phyloP scores from a whole-genome alignment of 2,329 filamentous ascomycete species.

The Verruconis gallopava region DNA sequence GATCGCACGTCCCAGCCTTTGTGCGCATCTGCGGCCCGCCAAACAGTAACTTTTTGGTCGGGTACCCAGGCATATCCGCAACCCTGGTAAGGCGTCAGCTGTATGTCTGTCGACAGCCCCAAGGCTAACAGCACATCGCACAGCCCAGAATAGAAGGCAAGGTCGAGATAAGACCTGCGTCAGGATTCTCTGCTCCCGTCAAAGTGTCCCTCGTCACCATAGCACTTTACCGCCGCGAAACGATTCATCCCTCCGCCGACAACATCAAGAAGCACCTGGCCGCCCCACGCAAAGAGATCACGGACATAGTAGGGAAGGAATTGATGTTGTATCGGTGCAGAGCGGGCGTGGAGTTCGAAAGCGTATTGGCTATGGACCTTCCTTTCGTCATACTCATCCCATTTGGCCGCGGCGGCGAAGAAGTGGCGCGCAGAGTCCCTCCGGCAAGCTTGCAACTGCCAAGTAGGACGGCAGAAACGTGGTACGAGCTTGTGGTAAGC shows the following conservation, averaged over 20 bases:
- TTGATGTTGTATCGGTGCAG: constrained; percentile 81
- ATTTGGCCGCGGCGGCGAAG: constrained; percentile 80
- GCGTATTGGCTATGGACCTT: constrained; percentile 87
- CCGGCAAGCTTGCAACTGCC: constrained; percentile 84
- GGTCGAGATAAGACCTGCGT: constrained; percentile 83
- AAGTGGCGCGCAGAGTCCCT: constrained; percentile 78
- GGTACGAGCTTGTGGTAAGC: constrained; percentile 89
- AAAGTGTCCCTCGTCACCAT: constrained; percentile 87
- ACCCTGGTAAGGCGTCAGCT: constrained; percentile 89
- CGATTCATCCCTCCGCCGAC: constrained; percentile 91
- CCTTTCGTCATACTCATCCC: constrained; percentile 97
- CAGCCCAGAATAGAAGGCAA: constrained; percentile 95
- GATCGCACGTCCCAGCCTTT: constrained; percentile 42
- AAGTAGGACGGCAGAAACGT: constrained; percentile 91
- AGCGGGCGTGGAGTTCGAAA: constrained; percentile 72
- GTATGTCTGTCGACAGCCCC: too few species aligned
- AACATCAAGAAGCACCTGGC: constrained; percentile 85
- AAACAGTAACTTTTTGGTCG: constrained; percentile 92
- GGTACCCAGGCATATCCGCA: constrained; percentile 94
- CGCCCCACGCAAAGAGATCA: constrained; percentile 78
- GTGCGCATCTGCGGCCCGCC: constrained; percentile 95
- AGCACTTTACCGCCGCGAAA: constrained; percentile 83
- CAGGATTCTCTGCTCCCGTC: constrained; percentile 79
- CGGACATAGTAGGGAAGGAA: constrained; percentile 91
- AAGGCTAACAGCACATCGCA: constrained; percentile 5